Conservation (phyloP, 2,329 filamentous ascomycete species). For the Hypoxylon sp. region DNA sequence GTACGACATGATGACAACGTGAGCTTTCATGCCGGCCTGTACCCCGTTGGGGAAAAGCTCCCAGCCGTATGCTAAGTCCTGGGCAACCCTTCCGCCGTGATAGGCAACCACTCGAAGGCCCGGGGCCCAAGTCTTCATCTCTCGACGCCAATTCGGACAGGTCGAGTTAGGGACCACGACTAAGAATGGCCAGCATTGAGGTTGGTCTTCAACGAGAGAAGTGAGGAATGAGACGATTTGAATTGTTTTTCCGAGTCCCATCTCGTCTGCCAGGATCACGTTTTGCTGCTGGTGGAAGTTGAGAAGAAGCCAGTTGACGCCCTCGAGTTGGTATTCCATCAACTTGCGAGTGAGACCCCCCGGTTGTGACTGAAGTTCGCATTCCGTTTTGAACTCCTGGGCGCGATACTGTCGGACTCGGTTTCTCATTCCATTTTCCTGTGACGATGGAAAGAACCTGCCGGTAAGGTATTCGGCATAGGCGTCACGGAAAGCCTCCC, state of each 20-base stretch:
- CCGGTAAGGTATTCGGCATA: slow-evolving; percentile 88
- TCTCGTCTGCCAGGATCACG: slow-evolving; percentile 93
- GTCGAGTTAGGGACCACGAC: slow-evolving; percentile 95
- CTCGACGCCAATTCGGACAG: slow-evolving; percentile 95
- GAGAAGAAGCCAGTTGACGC: slow-evolving; percentile 93
- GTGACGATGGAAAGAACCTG: slow-evolving; percentile 69
- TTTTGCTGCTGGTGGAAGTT: slow-evolving; percentile 86
- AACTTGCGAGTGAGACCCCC: slow-evolving; percentile 77
- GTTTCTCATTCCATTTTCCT: slow-evolving; percentile 67
- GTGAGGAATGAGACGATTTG: slow-evolving; percentile 87
- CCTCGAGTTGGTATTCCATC: slow-evolving; percentile 93
- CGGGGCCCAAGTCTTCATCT: slow-evolving; percentile 94
- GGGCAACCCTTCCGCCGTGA: slow-evolving; percentile 78
- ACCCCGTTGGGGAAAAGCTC: slow-evolving; percentile 79
- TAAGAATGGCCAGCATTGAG: slow-evolving; percentile 87
- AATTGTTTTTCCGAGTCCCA: slow-evolving; percentile 97
- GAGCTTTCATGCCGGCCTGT: slow-evolving; percentile 78
- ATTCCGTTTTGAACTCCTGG: slow-evolving; percentile 68
- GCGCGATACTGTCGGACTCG: slow-evolving; percentile 73
- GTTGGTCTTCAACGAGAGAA: slow-evolving; percentile 71
- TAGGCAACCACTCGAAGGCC: slow-evolving; percentile 89
- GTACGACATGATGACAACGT: slow-evolving; percentile 94
- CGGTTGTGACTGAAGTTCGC: slow-evolving; percentile 77
- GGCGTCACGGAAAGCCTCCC: slow-evolving; percentile 80
- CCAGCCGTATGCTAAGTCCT: slow-evolving; percentile 79